Conservation (phyloP, 371 early-diverging fungal genomes). For the Sporodiniella umbellata region DNA sequence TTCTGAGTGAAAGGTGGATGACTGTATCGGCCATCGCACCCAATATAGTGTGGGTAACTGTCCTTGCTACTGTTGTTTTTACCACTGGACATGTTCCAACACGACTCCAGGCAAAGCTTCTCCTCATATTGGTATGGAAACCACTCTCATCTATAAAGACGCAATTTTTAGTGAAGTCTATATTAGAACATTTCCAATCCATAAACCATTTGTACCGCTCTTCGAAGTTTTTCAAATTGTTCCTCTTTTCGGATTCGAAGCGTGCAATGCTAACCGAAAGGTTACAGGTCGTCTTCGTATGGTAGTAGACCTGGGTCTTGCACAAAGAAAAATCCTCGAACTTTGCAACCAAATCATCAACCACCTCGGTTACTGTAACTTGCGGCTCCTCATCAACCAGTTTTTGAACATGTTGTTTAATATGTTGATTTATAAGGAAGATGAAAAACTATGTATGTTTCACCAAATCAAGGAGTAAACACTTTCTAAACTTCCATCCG, state of each 20-base stretch:
- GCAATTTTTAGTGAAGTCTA: conserved; percentile 18
- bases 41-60: conserved; percentile 2
- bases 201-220: conserved; percentile 6
- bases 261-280: conserved; percentile 4
- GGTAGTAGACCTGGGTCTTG: conserved; percentile 1
- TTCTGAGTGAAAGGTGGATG: conserved; percentile 1
- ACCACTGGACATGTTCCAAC: conserved; percentile 1
- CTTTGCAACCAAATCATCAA: conserved; percentile 5
- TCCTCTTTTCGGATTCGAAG: conserved; percentile 8
- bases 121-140: conserved; percentile 9
- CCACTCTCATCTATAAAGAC: conserved; percentile 11
- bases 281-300: conserved; percentile 7
- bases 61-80: conserved; percentile 1
- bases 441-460: conserved; percentile 10
- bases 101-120: conserved; percentile 2
- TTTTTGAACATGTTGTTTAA: conserved; percentile 8
- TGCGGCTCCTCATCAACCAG: conserved; percentile 10
- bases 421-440: conserved; percentile 11
- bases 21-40: conserved; percentile 2
- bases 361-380: conserved; percentile 8
- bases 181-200: conserved; percentile 8
- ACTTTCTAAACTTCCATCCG: conserved; percentile 10
- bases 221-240: conserved; percentile 2
- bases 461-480: conserved; percentile 10
- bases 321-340: conserved; percentile 10